Conservation (phyloP, 352 stramenopile species). For the Phytophthora fragariaefolia region DNA sequence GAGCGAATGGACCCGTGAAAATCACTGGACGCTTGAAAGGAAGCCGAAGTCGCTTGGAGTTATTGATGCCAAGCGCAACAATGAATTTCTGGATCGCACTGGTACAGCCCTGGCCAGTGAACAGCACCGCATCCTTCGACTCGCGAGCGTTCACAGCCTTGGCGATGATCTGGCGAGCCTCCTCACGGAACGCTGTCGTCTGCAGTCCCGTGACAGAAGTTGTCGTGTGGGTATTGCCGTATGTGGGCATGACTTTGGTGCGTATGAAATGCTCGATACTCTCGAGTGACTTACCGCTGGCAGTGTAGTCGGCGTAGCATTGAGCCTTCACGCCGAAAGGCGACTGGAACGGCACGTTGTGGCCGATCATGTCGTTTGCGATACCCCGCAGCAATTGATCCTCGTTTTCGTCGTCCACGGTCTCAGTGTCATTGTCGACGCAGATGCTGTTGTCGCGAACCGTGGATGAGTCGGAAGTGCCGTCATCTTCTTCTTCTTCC, state of each 20-base stretch:
- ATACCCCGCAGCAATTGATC: slow-evolving; percentile 44
- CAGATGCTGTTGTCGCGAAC: slow-evolving; percentile 23
- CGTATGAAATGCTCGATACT: slow-evolving; percentile 94
- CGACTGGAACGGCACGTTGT: slow-evolving; percentile 51
- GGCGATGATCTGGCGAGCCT: slow-evolving; percentile 95
- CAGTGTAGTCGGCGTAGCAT: slow-evolving; percentile 96
- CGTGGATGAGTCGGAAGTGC: slow-evolving; percentile 25
- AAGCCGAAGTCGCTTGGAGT: slow-evolving; percentile 22
- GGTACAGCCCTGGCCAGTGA: slow-evolving; percentile 90
- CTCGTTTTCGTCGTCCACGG: slow-evolving; percentile 20
- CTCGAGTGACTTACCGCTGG: slow-evolving; percentile 85
- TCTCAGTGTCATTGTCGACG: slow-evolving; percentile 27
- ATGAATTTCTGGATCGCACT: slow-evolving; percentile 87
- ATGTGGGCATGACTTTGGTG: slow-evolving; percentile 91
- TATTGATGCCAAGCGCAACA: slow-evolving; percentile 61
- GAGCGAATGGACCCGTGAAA: slow-evolving; percentile 94
- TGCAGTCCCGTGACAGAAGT: slow-evolving; percentile 77
- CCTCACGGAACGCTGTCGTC: slow-evolving; percentile 94
- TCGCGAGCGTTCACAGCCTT: slow-evolving; percentile 88
- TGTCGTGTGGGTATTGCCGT: slow-evolving; percentile 97
- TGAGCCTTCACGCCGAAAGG: slow-evolving; percentile 81
- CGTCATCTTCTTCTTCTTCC: slow-evolving; percentile 6
- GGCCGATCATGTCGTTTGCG: slow-evolving; percentile 54
- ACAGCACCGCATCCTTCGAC: slow-evolving; percentile 95
- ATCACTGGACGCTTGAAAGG: slow-evolving; percentile 77